Evolutionary conservation across 495 filamentous ascomycete genomes (phyloP).

Genomic region (Aspergillus incahuasiensis): DNA sequence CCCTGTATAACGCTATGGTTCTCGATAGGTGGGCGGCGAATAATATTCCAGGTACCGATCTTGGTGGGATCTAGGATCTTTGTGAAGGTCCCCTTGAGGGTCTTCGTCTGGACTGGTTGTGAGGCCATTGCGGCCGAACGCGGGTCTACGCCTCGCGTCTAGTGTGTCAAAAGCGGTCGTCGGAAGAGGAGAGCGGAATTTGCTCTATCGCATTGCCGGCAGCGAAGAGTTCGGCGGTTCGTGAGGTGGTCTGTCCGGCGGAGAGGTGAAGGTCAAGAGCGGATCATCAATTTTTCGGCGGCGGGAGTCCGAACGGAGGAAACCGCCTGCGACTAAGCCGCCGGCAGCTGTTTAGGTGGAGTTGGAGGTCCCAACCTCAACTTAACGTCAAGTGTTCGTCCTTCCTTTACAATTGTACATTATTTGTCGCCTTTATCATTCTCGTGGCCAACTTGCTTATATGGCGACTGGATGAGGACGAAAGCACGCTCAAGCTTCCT

Average conservation of each 20-base stretch:
- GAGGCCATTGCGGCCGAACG: constrained; percentile 41
- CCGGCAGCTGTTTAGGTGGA: not conserved
- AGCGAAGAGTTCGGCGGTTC: not conserved
- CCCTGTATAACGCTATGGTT: constrained; percentile 38
- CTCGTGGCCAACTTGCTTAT: not conserved
- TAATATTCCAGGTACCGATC: constrained; percentile 37
- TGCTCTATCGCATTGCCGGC: constrained; percentile 11
- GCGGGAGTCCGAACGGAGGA: constrained; percentile 14
- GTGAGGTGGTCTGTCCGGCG: constrained; percentile 1
- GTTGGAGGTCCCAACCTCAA: not conserved
- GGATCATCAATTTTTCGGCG: constrained; percentile 29
- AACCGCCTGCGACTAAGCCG: constrained; percentile 3
- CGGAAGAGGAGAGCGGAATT: not conserved
- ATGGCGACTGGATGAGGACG: constrained; percentile 16
- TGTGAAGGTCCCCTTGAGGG: constrained; percentile 23
- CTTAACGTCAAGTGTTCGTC: not conserved
- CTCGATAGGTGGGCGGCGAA: constrained; percentile 39
- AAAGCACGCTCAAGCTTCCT: constrained; percentile 14
- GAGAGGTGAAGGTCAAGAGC: constrained; percentile 6
- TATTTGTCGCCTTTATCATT: not conserved
- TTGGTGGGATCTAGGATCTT: constrained; percentile 46
- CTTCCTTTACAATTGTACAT: not conserved
- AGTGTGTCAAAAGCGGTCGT: not conserved
- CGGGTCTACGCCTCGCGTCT: constrained; percentile 7
- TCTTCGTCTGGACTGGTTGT: constrained; percentile 17